phyloP scores from a whole-genome alignment of 2,329 filamentous ascomycete genomes.

The Chrysosporium queenslandicum region DNA sequence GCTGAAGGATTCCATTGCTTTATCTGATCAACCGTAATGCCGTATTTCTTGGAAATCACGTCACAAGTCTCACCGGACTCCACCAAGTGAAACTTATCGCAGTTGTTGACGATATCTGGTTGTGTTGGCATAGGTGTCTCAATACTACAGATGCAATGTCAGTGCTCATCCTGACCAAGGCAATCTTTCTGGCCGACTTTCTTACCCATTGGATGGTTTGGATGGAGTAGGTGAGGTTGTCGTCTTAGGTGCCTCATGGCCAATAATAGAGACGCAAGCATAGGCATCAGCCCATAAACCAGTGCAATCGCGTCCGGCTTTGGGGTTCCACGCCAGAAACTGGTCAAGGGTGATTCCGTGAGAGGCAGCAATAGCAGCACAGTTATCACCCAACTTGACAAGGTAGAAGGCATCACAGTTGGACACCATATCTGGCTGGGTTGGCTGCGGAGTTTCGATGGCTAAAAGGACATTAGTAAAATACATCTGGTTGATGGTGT shows the following conservation, averaged over 20 bases:
- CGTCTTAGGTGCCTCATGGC: background rate
- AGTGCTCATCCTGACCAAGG: too few species aligned
- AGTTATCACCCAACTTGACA: background rate
- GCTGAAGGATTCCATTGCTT: background rate
- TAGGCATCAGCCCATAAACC: slow-evolving; percentile 8
- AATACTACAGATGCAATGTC: too few species aligned
- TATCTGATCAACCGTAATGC: background rate
- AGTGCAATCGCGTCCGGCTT: background rate
- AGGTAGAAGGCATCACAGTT: slow-evolving; percentile 6
- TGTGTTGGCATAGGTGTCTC: too few species aligned
- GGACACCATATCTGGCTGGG: background rate
- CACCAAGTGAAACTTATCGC: background rate
- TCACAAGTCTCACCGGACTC: background rate
- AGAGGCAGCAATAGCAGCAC: background rate
- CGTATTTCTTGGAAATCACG: background rate
- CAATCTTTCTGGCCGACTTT: too few species aligned
- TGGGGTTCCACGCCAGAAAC: slow-evolving; percentile 7
- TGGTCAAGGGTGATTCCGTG: background rate
- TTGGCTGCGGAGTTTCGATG: background rate
- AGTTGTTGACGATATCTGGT: background rate
- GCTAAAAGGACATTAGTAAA: background rate
- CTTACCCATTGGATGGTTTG: background rate
- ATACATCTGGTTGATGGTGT: too few species aligned
- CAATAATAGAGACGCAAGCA: background rate
- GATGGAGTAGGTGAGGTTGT: background rate